These are phyloP conservation scores for Glutinoglossum americanum DNA, from an alignment of 495 filamentous ascomycete species.

Conservation along the genomic window DNA sequence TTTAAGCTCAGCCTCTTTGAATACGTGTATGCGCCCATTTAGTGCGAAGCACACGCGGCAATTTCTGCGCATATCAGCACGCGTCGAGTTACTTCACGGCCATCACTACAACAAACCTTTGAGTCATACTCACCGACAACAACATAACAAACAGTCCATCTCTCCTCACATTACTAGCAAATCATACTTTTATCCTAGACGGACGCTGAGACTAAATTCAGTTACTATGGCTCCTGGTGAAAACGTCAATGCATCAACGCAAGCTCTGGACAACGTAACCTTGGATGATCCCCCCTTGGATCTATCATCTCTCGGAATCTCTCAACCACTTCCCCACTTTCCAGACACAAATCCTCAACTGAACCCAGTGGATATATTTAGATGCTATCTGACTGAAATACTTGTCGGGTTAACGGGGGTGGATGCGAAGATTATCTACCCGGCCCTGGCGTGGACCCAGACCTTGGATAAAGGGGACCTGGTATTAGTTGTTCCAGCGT, in stretches of 20 bases:
- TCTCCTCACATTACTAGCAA: background rate
- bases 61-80: background rate
- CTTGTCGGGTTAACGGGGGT: constrained; percentile 53
- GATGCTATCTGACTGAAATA: constrained; percentile 56
- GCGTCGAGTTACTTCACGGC: background rate
- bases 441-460: constrained; percentile 19
- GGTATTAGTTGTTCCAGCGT: constrained; percentile 15
- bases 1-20: background rate
- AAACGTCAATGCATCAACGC: background rate
- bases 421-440: constrained; percentile 53
- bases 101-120: background rate
- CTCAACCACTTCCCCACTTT: constrained; percentile 18
- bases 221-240: background rate
- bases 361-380: constrained; percentile 79
- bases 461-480: constrained; percentile 16
- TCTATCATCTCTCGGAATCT: constrained; percentile 17
- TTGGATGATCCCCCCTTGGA: constrained; percentile 9
- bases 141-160: background rate
- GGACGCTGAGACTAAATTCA: background rate
- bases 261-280: background rate
- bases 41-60: background rate
- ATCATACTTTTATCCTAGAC: background rate
- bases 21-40: background rate
- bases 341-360: constrained; percentile 38
- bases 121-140: background rate